Evolutionary conservation across 768 basidiomycete species (phyloP).

Genomic region (Amanita fuliginea): DNA sequence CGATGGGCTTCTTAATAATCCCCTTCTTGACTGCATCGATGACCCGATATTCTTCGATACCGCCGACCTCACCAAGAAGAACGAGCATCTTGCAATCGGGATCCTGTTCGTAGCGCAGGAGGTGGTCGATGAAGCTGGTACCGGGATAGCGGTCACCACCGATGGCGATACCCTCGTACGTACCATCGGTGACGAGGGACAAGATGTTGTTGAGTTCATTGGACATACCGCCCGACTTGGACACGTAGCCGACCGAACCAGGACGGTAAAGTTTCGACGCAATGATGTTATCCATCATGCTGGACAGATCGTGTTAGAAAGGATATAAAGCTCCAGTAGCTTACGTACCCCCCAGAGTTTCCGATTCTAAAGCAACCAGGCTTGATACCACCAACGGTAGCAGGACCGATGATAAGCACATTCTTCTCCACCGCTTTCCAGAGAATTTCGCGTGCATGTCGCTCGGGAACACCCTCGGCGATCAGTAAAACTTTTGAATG

Average conservation of each 20-base stretch:
- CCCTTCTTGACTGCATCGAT: conserved; percentile 95
- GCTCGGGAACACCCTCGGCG: conserved; percentile 97
- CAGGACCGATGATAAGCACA: conserved; percentile 89
- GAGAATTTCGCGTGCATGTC: conserved; percentile 93
- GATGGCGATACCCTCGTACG: conserved; percentile 99
- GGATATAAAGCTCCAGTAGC: background rate
- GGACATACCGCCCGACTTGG: conserved; percentile 99
- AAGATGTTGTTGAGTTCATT: conserved; percentile 99
- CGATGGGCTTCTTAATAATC: conserved; percentile 94
- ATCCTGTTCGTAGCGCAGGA: conserved; percentile 94
- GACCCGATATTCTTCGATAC: conserved; percentile 97
- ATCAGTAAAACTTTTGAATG: conserved; percentile 99
- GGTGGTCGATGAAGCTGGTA: conserved; percentile 97
- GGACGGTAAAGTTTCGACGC: conserved; percentile 96
- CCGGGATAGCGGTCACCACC: conserved; percentile 99
- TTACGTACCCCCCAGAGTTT: conserved; percentile 89
- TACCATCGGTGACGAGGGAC: conserved; percentile 91
- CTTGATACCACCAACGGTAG: conserved; percentile 99
- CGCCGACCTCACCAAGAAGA: conserved; percentile 96
- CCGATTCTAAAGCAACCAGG: conserved; percentile 99
- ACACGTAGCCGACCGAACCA: conserved; percentile 97
- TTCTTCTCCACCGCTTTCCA: conserved; percentile 77
- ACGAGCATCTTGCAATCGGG: conserved; percentile 99
- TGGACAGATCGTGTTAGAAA: conserved; percentile 14
- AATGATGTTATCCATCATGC: conserved; percentile 99